Percentiles rank a stretch among this genome's conserved stretches.
phyloP scores from a whole-genome alignment of 176 grass and related monocot species.

The Lolium perenne region DNA sequence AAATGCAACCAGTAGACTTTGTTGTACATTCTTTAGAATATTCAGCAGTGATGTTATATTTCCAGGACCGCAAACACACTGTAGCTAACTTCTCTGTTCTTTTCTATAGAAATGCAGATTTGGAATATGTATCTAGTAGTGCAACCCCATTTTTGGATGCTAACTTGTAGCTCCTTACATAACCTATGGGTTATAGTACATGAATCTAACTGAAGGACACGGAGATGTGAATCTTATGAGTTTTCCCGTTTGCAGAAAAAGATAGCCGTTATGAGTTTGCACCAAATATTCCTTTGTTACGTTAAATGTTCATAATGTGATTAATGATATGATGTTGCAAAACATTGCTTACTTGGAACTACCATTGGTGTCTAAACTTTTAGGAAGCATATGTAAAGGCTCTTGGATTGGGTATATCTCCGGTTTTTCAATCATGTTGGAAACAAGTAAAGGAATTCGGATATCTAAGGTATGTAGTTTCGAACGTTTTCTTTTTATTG shows the following conservation, averaged over 20 bases:
- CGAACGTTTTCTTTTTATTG: no score
- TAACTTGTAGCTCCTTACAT: not conserved
- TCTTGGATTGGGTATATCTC: slow-evolving; percentile 92
- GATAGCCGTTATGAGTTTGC: not conserved
- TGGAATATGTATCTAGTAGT: not conserved
- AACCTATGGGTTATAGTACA: not conserved
- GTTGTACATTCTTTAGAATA: slow-evolving; percentile 16
- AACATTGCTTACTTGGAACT: slow-evolving; percentile 11
- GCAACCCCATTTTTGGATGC: not conserved
- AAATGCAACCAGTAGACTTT: not conserved
- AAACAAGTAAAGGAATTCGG: no score
- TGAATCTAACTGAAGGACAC: not conserved
- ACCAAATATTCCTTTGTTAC: not conserved
- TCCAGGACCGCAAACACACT: not conserved
- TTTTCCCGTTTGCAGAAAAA: not conserved
- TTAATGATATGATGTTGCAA: not conserved
- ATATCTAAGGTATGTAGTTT: no score
- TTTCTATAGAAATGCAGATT: not conserved
- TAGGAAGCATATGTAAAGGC: slow-evolving; percentile 98
- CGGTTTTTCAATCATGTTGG: slow-evolving; percentile 64
- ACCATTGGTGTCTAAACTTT: slow-evolving; percentile 34
- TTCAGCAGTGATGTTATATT: not conserved
- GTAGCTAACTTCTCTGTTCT: not conserved
- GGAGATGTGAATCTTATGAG: not conserved
- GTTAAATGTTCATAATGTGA: not conserved